Base-by-base conservation (phyloP, 306 rosid species). In the Trifolium dubium region DNA sequence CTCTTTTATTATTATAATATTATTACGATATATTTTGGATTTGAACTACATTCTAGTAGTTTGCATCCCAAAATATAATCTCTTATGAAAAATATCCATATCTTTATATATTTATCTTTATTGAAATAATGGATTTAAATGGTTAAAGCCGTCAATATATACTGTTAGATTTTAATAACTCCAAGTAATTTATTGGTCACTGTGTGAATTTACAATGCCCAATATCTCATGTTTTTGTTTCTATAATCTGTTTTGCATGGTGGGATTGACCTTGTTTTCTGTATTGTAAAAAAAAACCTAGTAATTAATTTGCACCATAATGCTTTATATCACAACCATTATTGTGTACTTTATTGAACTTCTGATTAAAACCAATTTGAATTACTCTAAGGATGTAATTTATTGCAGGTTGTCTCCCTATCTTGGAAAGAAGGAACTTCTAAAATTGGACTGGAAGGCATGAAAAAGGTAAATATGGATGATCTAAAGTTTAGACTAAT, bases 381-480 rank as follows among this genome's bases (percentile, higher is more conserved):
- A 49, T 49, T 49, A 49, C 17, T 49, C n/a, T 49, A 49, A 49
- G 14, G 19, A 49, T 49, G 54, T 13, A 43, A 11, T 11, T 43
- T 10, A 14, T 49, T 49, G 14, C 19, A 49, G 54, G 54, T 49
- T 14, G 18, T 49, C 3, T 49, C 19, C 54, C 0, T 49, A 9
- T 5, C 14, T 14, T 49, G 54, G 54, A 49, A 49, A 49, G 17
- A n/a, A 49, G 54, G 19, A 5, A 13, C 17, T 49, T 14, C 54
- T 10, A 3, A 43, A 10, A 3, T 11, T 43, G 49, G 0, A 43
- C 0, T 43, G 5, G 14, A 43, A 43, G 47, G 4, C 12, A 43
- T 10, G 17, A 11, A 64, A 64, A 64, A 39, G 69, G 51, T 64
- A 50, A 64, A 34, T 32, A 31, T 5, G 64, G 50, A 44, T 44